Evolutionary conservation across 2,329 filamentous ascomycete genomes (phyloP).

Genomic region (Geosmithia flava): DNA sequence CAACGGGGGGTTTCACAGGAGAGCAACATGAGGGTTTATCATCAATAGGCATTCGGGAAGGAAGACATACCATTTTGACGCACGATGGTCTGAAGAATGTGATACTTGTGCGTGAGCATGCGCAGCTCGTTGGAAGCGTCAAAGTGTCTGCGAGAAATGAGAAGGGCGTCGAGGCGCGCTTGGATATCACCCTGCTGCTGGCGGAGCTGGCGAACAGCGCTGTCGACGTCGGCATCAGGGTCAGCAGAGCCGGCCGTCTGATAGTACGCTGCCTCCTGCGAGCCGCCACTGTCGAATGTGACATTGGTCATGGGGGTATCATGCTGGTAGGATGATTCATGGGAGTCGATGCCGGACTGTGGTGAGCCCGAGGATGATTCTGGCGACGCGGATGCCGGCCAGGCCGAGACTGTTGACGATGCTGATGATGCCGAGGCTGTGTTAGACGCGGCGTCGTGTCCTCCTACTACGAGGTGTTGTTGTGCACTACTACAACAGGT

Average conservation of each 20-base stretch:
- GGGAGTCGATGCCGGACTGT: not conserved
- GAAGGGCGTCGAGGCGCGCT: constrained; percentile 32
- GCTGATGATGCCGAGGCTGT: not conserved
- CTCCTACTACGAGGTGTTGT: no score
- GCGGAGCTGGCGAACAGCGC: constrained; percentile 24
- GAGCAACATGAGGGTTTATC: not conserved
- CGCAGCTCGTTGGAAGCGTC: constrained; percentile 36
- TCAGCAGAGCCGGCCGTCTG: not conserved
- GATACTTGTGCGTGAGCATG: constrained; percentile 43
- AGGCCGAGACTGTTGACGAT: not conserved
- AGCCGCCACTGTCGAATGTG: not conserved
- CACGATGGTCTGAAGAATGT: constrained; percentile 33
- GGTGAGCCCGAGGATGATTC: not conserved
- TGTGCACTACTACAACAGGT: no score
- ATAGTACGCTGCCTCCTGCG: not conserved
- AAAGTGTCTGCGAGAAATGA: constrained; percentile 33
- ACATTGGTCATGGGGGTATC: not conserved
- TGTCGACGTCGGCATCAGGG: constrained; percentile 11
- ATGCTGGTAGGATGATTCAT: not conserved
- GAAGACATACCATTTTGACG: constrained; percentile 31
- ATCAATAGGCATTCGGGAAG: constrained; percentile 1
- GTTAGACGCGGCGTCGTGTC: not conserved
- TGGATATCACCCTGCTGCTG: constrained; percentile 42
- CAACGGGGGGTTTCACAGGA: no score
- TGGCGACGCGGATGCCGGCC: not conserved